Evolutionary conservation across 2,329 filamentous ascomycete species (phyloP).

Genomic region (Pseudocercospora eumusae): DNA sequence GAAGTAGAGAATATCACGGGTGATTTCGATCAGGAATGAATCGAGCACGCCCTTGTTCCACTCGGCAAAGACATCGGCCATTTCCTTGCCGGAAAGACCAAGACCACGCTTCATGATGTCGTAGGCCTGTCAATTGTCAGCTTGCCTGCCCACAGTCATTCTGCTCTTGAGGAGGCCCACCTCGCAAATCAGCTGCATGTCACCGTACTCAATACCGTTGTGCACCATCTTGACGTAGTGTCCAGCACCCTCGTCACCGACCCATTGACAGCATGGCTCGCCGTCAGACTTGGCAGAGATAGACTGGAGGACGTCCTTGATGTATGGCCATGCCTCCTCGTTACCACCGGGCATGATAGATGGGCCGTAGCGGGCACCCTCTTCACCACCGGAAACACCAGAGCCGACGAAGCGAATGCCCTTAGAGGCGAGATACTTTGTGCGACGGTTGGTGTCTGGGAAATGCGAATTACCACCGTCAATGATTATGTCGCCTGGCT

Average conservation of each 20-base stretch:
- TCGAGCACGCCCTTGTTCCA: slow-evolving; percentile 99
- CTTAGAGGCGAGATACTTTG: slow-evolving; percentile 81
- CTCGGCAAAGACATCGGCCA: slow-evolving; percentile 87
- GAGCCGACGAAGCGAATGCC: slow-evolving; percentile 93
- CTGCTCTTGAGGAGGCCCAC: slow-evolving; percentile 53
- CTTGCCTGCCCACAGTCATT: not conserved
- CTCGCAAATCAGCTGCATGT: slow-evolving; percentile 99
- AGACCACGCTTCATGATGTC: slow-evolving; percentile 99
- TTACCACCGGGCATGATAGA: slow-evolving; percentile 99
- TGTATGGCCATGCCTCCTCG: slow-evolving; percentile 94
- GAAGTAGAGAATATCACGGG: slow-evolving; percentile 96
- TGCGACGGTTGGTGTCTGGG: slow-evolving; percentile 97
- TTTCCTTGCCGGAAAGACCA: slow-evolving; percentile 86
- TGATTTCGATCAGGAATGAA: slow-evolving; percentile 99
- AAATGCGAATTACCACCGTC: slow-evolving; percentile 99
- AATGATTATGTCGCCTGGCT: slow-evolving; percentile 95
- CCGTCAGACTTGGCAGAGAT: slow-evolving; percentile 96
- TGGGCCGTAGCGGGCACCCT: slow-evolving; percentile 95
- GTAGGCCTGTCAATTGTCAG: slow-evolving; percentile 69
- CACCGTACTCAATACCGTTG: slow-evolving; percentile 99
- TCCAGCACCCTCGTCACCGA: slow-evolving; percentile 97
- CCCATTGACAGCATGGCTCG: slow-evolving; percentile 99
- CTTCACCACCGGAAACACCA: slow-evolving; percentile 98
- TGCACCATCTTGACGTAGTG: slow-evolving; percentile 99
- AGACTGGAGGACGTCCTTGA: slow-evolving; percentile 98